Percentiles rank a stretch among this genome's conserved stretches.
Evolutionary conservation across 805 yeast genomes (phyloP).

Genomic region (Huiozyma naganishii): DNA sequence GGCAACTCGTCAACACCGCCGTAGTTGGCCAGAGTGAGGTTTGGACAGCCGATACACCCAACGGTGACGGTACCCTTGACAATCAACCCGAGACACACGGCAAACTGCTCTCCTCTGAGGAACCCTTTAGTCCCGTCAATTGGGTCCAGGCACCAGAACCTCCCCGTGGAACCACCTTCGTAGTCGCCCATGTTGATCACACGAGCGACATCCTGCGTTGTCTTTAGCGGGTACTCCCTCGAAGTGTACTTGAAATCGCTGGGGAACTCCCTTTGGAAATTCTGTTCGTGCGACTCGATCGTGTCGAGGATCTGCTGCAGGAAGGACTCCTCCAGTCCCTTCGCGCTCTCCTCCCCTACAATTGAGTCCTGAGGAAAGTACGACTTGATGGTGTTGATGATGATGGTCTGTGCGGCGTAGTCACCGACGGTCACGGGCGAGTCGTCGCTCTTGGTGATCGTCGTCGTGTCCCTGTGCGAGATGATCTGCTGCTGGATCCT

Average conservation of each 20-base stretch:
- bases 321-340: slow-evolving; percentile 43
- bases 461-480: slow-evolving; percentile 36
- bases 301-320: slow-evolving; percentile 46
- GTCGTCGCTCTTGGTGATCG: slow-evolving; percentile 72
- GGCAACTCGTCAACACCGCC: slow-evolving; percentile 31
- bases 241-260: slow-evolving; percentile 10
- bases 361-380: slow-evolving; percentile 79
- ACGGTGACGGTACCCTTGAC: slow-evolving; percentile 76
- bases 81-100: slow-evolving; percentile 85
- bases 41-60: slow-evolving; percentile 96
- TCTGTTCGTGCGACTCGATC: slow-evolving; percentile 41
- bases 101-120: slow-evolving; percentile 90
- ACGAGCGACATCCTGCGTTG: slow-evolving; percentile 41
- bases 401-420: slow-evolving; percentile 89
- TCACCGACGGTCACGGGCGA: slow-evolving; percentile 97
- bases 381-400: slow-evolving; percentile 68
- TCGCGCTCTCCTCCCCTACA: slow-evolving; percentile 91
- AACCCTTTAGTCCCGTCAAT: slow-evolving; percentile 98
- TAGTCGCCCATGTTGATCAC: slow-evolving; percentile 74
- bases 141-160: slow-evolving; percentile 97
- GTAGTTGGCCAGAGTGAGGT: slow-evolving; percentile 38
- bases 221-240: slow-evolving; percentile 26
- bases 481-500: slow-evolving; percentile 46
- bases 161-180: slow-evolving; percentile 64
- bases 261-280: slow-evolving; percentile 27